Conservation (phyloP, 768 basidiomycete species). For the Trametes cingulata region DNA sequence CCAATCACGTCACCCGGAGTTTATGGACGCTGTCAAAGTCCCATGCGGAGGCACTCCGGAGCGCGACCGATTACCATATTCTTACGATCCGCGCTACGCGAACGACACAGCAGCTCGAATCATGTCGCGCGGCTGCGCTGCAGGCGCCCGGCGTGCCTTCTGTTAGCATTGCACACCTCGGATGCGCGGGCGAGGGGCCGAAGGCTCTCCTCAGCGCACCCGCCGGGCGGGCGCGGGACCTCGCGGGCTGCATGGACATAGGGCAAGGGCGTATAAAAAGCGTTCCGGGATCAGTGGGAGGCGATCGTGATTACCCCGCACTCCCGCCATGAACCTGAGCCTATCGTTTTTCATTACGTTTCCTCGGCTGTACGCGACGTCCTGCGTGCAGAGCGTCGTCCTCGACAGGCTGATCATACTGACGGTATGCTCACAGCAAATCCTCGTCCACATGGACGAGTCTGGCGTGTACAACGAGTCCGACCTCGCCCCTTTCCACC, state of each 20-base stretch:
- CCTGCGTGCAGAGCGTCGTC: constrained; percentile 6
- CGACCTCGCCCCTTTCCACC: constrained; percentile 86
- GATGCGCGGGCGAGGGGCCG: constrained; percentile 19
- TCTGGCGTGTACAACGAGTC: constrained; percentile 91
- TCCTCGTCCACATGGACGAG: constrained; percentile 94
- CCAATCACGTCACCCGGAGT: constrained; percentile 20
- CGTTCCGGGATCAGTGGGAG: not conserved
- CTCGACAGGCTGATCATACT: constrained; percentile 18
- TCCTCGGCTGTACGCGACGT: constrained; percentile 6
- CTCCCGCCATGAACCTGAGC: constrained; percentile 8
- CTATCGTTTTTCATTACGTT: constrained; percentile 20
- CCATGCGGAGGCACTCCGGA: constrained; percentile 20
- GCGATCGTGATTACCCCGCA: constrained; percentile 4
- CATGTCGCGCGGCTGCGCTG: constrained; percentile 1
- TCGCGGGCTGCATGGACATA: not conserved
- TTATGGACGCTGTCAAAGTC: constrained; percentile 1
- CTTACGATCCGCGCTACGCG: constrained; percentile 19
- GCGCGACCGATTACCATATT: constrained; percentile 16
- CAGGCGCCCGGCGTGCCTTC: not conserved
- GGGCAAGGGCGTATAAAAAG: constrained; percentile 11
- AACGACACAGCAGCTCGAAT: constrained; percentile 2
- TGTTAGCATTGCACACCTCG: constrained; percentile 11
- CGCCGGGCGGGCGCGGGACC: not conserved
- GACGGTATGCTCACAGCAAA: constrained; percentile 62
- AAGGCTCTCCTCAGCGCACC: not conserved